Percentiles rank a stretch among this genome's conserved stretches.
phyloP scores from a whole-genome alignment of 2,329 filamentous ascomycete species.

The Penicillium vulpinum region DNA sequence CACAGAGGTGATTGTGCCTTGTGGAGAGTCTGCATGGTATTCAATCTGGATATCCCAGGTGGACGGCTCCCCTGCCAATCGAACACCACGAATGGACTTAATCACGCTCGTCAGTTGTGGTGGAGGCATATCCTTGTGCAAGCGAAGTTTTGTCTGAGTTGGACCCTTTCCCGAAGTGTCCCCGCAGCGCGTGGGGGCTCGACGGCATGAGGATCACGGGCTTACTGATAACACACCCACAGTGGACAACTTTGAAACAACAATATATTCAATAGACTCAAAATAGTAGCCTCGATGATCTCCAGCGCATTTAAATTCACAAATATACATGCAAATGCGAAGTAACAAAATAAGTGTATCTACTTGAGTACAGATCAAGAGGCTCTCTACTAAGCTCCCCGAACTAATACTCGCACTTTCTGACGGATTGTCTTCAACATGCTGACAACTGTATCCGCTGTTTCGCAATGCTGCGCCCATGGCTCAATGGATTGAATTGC shows the following conservation, averaged over 20 bases:
- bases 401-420: slow-evolving; percentile 11
- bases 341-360: not conserved
- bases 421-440: slow-evolving; percentile 20
- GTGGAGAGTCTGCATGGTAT: slow-evolving; percentile 7
- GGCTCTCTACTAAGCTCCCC: not conserved
- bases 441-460: slow-evolving; percentile 15
- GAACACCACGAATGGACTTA: slow-evolving; percentile 27
- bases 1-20: slow-evolving; percentile 30
- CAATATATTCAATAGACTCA: not conserved
- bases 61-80: slow-evolving; percentile 30
- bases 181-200: not conserved
- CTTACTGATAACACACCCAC: not conserved
- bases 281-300: not conserved
- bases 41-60: slow-evolving; percentile 36
- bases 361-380: not conserved
- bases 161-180: not conserved
- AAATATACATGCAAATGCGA: slow-evolving; percentile 1
- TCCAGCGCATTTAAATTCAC: not conserved
- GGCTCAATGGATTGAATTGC: slow-evolving; percentile 14
- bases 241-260: not conserved
- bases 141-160: not conserved
- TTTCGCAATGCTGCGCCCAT: slow-evolving; percentile 15
- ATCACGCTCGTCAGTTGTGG: slow-evolving; percentile 14
- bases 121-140: slow-evolving; percentile 7
- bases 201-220: not conserved